phyloP scores from a whole-genome alignment of 768 basidiomycete species.

The Termitomyces sp. region DNA sequence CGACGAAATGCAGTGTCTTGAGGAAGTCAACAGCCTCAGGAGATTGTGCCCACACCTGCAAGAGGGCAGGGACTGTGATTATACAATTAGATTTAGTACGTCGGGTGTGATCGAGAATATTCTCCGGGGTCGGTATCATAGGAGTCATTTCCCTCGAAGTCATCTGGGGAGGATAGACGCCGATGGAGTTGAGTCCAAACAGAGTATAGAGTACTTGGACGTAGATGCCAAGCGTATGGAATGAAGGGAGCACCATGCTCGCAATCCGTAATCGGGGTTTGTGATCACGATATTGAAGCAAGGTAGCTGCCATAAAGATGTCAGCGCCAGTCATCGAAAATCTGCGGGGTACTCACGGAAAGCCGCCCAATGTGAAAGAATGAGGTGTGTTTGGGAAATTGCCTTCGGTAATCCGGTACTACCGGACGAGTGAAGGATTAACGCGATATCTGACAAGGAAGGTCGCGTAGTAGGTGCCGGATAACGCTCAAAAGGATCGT shows the following conservation, averaged over 20 bases:
- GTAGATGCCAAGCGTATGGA: constrained; percentile 27
- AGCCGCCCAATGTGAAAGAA: constrained; percentile 19
- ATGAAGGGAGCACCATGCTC: constrained; percentile 27
- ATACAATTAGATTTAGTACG: constrained; percentile 18
- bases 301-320: neutral
- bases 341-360: constrained; percentile 18
- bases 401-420: constrained; percentile 37
- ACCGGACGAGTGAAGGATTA: constrained; percentile 35
- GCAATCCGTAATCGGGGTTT: constrained; percentile 11
- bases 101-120: constrained; percentile 26
- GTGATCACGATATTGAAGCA: constrained; percentile 12
- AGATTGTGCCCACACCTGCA: constrained; percentile 26
- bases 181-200: constrained; percentile 13
- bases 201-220: constrained; percentile 23
- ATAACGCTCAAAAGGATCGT: constrained; percentile 13
- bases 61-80: constrained; percentile 25
- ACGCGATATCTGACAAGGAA: constrained; percentile 12
- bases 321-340: too few relatives aligned
- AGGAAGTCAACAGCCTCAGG: constrained; percentile 20
- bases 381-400: constrained; percentile 23
- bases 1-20: constrained; percentile 22
- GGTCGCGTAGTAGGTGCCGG: constrained; percentile 1
- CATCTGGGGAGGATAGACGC: constrained; percentile 25
- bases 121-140: constrained; percentile 30
- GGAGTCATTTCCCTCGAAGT: constrained; percentile 19